Conservation (phyloP, 2,329 filamentous ascomycete species). For the Dactylellina sp. region DNA sequence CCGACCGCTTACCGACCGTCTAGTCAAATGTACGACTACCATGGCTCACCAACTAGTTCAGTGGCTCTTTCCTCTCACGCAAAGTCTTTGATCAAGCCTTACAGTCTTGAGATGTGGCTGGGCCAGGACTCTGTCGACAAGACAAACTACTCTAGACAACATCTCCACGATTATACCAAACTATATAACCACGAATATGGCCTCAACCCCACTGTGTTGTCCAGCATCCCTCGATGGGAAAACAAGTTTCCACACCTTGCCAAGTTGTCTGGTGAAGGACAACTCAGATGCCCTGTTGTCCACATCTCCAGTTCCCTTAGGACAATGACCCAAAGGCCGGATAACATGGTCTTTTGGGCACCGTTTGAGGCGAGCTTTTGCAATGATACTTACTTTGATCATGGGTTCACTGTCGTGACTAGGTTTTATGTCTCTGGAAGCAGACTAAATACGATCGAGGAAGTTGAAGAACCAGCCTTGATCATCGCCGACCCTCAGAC, state of each 20-base stretch:
- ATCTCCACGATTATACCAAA: constrained; percentile 60
- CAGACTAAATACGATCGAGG: constrained; percentile 44
- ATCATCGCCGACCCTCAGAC: constrained; percentile 54
- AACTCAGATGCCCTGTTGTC: constrained; percentile 58
- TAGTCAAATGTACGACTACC: constrained; percentile 51
- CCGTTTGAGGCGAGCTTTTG: constrained; percentile 53
- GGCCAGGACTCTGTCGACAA: constrained; percentile 54
- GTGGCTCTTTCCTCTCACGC: constrained; percentile 28
- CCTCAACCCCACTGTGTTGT: constrained; percentile 52
- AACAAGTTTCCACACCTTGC: constrained; percentile 59
- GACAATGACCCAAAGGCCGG: constrained; percentile 56
- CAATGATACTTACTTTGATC: constrained; percentile 53
- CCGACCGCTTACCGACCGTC: constrained; percentile 45
- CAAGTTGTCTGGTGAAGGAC: constrained; percentile 56
- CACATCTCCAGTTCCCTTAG: constrained; percentile 59
- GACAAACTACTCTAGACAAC: constrained; percentile 51
- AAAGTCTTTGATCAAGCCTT: constrained; percentile 53
- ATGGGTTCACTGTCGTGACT: constrained; percentile 55
- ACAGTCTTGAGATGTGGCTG: constrained; percentile 59
- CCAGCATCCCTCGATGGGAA: constrained; percentile 59
- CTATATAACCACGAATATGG: constrained; percentile 58
- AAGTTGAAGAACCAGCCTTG: constrained; percentile 50
- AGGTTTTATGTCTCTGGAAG: constrained; percentile 52
- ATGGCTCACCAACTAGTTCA: constrained; percentile 42
- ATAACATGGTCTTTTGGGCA: constrained; percentile 56